Conservation (phyloP, 2,329 filamentous ascomycete genomes). For the Microdochium trichocladiopsis region DNA sequence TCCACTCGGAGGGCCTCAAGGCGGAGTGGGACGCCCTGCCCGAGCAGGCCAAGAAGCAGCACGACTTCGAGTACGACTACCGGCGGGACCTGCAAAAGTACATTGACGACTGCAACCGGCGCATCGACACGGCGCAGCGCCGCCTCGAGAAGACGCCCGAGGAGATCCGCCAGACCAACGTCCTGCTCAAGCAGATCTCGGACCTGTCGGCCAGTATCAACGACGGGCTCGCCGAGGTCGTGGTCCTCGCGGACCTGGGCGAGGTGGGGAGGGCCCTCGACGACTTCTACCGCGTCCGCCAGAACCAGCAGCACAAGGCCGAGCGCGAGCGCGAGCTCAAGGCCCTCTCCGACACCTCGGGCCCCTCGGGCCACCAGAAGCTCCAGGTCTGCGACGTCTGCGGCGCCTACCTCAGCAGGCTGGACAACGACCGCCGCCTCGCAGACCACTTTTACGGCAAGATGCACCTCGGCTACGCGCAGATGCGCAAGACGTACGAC, state of each 20-base stretch:
- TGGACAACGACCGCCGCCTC: slow-evolving; percentile 89
- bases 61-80: slow-evolving; percentile 95
- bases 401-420: slow-evolving; percentile 82
- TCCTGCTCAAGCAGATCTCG: slow-evolving; percentile 76
- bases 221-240: slow-evolving; percentile 76
- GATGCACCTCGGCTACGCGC: slow-evolving; percentile 97
- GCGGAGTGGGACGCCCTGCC: slow-evolving; percentile 76
- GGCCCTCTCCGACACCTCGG: slow-evolving; percentile 82
- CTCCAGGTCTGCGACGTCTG: slow-evolving; percentile 98
- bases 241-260: slow-evolving; percentile 74
- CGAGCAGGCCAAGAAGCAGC: slow-evolving; percentile 63
- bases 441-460: slow-evolving; percentile 99
- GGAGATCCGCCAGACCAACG: slow-evolving; percentile 92
- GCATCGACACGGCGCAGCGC: slow-evolving; percentile 85
- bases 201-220: slow-evolving; percentile 75
- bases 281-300: slow-evolving; percentile 80
- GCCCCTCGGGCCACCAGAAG: slow-evolving; percentile 93
- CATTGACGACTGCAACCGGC: slow-evolving; percentile 91
- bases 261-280: slow-evolving; percentile 76
- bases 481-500: slow-evolving; percentile 94
- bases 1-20: slow-evolving; percentile 84
- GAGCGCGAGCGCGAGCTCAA: slow-evolving; percentile 86
- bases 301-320: slow-evolving; percentile 72
- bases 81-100: slow-evolving; percentile 93
- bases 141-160: slow-evolving; percentile 95